Percentiles rank a stretch among this genome's conserved stretches.
Conservation (phyloP, 2,329 filamentous ascomycete species). For the Macrophomina phaseolina region DNA sequence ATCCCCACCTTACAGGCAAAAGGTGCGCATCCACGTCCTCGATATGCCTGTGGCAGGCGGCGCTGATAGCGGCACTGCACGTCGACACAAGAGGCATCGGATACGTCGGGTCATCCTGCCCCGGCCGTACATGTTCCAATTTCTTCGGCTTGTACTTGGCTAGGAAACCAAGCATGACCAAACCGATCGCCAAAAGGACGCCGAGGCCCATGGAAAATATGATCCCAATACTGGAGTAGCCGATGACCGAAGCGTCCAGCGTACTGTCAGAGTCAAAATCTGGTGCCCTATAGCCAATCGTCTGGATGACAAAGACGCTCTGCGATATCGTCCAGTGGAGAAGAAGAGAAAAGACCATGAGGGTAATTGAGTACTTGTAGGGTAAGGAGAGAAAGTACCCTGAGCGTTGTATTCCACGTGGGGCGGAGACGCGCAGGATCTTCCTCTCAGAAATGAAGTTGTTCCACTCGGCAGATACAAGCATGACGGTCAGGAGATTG, state of each 20-base stretch:
- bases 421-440: constrained; percentile 45
- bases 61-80: constrained; percentile 43
- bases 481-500: constrained; percentile 53
- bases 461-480: constrained; percentile 55
- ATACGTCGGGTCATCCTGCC: not conserved
- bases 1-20: constrained; percentile 38
- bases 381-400: constrained; percentile 52
- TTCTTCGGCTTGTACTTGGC: not conserved
- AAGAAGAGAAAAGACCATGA: constrained; percentile 39
- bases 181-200: too few species aligned
- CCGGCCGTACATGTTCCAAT: not conserved
- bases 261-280: not conserved
- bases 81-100: constrained; percentile 36
- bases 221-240: constrained; percentile 26
- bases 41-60: constrained; percentile 37
- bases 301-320: constrained; percentile 47
- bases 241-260: constrained; percentile 7
- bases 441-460: constrained; percentile 43
- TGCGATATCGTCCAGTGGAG: constrained; percentile 54
- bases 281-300: not conserved
- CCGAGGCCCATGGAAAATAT: constrained; percentile 16
- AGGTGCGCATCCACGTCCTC: constrained; percentile 32
- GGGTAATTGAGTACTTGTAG: constrained; percentile 44
- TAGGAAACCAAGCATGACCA: not conserved
- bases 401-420: constrained; percentile 42